Base-by-base conservation (phyloP, 1,284 basidiomycete genomes). In the Farysia itapuensis region DNA sequence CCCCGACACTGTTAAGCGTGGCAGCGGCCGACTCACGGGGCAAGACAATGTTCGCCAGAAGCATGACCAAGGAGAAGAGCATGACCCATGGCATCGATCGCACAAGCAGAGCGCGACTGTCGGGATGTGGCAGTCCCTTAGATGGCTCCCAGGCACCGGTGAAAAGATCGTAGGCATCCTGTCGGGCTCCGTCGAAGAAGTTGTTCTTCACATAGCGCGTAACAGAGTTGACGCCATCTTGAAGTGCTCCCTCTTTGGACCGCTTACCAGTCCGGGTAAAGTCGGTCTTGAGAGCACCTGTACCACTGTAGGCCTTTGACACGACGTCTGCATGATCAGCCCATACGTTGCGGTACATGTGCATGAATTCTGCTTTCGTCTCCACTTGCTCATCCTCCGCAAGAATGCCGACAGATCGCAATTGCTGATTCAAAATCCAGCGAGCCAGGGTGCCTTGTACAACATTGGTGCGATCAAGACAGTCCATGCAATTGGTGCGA, bases 181-280 rank as follows among this genome's bases (percentile, higher is more conserved):
- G 92, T 71, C 93, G 81, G 39, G 90, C 83, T 5, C 95, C 95
- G 77, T 98, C 95, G 70, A 96, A 89, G 80, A 91, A 93, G 77
- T 96, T 98, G 81, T 98, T 98, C 81, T 88, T 92, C 63, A 96
- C 74, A 76, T 98, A 99, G 53, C 95, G 85, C 78, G 86, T 82
- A 2, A 86, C 77, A 15, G 88, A 88, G 78, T 97, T 98, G 77
- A 86, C 81, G 1, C 90, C 90, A 78, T 98, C 95, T 71, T 92
- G 85, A 35, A 95, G 68, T 21, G 81, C 77, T 21, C 94, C 94
- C 34, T 68, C 53, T 20, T 96, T 96, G 74, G 85, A 81, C 1
- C 90, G 84, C 77, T 88, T 88, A 67, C 92, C 94, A 0, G 92
- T 97, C 36, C 78, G 93, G 1, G 74, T 98, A 76, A 91, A 97